These are phyloP conservation scores for Penicillium tannophilum DNA, from an alignment of 495 filamentous ascomycete species.

Conservation along the genomic window DNA sequence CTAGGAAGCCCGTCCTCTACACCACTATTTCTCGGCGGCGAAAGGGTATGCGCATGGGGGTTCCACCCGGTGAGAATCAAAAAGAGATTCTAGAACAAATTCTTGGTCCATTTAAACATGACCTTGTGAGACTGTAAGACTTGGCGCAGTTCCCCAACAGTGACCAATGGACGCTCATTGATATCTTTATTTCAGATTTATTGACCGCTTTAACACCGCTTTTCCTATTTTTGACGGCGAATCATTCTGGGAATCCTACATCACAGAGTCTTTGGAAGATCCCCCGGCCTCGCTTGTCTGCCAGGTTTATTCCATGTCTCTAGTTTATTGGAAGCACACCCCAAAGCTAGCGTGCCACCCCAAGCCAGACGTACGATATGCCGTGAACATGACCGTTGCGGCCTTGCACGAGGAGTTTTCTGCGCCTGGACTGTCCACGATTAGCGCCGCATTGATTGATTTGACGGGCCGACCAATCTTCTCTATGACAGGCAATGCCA, in stretches of 20 bases:
- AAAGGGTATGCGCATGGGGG: slow-evolving; percentile 48
- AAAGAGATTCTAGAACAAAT: slow-evolving; percentile 58
- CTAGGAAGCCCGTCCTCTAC: slow-evolving; percentile 50
- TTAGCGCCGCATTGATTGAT: slow-evolving; percentile 51
- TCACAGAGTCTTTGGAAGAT: slow-evolving; percentile 41
- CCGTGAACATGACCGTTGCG: slow-evolving; percentile 54
- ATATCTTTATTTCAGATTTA: slow-evolving; percentile 48
- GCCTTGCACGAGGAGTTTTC: slow-evolving; percentile 55
- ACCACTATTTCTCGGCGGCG: slow-evolving; percentile 49
- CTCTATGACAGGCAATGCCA: slow-evolving; percentile 55
- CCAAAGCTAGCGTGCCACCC: slow-evolving; percentile 47
- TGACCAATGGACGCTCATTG: slow-evolving; percentile 10
- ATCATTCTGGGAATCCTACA: slow-evolving; percentile 48
- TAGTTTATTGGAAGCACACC: slow-evolving; percentile 54
- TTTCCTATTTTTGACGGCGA: slow-evolving; percentile 58
- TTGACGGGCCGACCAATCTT: slow-evolving; percentile 53
- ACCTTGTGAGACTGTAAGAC: slow-evolving; percentile 52
- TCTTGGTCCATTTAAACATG: slow-evolving; percentile 52
- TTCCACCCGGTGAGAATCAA: slow-evolving; percentile 54
- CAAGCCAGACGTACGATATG: slow-evolving; percentile 52
- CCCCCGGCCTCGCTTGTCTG: slow-evolving; percentile 56
- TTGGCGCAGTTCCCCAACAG: not conserved
- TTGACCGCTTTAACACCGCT: slow-evolving; percentile 53
- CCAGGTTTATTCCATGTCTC: slow-evolving; percentile 54
- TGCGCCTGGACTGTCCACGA: slow-evolving; percentile 51